Evolutionary conservation across 805 yeast genomes (phyloP), one percentile per base, ranked within the genome.

Genomic region (Dipodascus geniculatus): DNA sequence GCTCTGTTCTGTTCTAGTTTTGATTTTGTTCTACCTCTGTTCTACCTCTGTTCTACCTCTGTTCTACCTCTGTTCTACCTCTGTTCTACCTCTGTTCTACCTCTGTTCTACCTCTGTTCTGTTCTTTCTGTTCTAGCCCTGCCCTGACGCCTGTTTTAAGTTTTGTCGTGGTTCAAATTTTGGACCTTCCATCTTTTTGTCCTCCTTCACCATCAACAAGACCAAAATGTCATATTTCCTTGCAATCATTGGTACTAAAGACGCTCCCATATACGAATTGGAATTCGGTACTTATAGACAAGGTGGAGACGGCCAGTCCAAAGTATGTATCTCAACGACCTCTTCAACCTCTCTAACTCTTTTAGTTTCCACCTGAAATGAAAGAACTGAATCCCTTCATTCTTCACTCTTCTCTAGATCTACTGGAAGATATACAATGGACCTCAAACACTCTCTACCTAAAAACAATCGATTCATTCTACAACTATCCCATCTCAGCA

Each of bases 391-490:
- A 85, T 59, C 97, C 96, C 22, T 91, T 89, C 63, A 82, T 93
- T 24, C 77, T 90, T 35, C 95, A 93, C 64, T 79, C 96, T 0
- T 81, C 98, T 1, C 69, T 93, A 38, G 99, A 93, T 66, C 75
- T 93, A n/a, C 81, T 93, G 0, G 96, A 93, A 58, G 96, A 90
- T 61, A 69, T 81, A 1, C 97, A 89, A 64, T 89, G 96, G 91
- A 77, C 79, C 50, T 74, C 79, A 8, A 79, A 74, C 57, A 73
- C 76, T 48, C 73, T 85, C 57, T 83, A 85, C 63, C 70, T 89
- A 57, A 90, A 91, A 49, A 79, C 79, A 48, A 79, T 91, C 19
- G 99, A 93, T 68, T 81, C 83, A 38, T 91, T 88, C 67, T 87
- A 90, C 66, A 95, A 93, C 3, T 80, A 82, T 59, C 71, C 76